Evolutionary conservation across 495 filamentous ascomycete species (phyloP), one percentile per base, ranked within the genome.

Genomic region (Talaromyces trachyspermus): DNA sequence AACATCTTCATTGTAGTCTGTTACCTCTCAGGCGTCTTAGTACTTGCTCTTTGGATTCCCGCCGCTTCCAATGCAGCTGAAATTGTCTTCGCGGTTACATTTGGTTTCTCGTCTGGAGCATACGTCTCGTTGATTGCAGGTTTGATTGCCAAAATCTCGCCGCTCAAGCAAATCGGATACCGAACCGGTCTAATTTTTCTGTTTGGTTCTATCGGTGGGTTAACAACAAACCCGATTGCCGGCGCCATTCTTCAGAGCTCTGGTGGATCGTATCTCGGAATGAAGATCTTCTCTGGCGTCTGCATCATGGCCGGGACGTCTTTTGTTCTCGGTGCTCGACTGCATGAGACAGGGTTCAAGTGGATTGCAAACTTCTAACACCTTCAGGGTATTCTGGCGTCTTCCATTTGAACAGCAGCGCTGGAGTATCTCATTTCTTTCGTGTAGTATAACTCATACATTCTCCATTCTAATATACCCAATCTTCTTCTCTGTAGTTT

Each of bases 201-300:
- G 12, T 53, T 55, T 11, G 49, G 51, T 2, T 52, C 55, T 2
- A 27, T 65, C 12, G 54, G 49, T 17, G 57, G 72, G 0, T 60
- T 88, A 43, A 80, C 75, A 0, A 79, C 78, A 6, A 76, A 68
- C 27, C 85, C 85, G 2, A 85, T 89, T 56, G 82, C 72, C 9
- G 84, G 85, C 3, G 57, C 57, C 0, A 59, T 69, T 15, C 43
- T 63, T 5, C 15, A 29, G n/a, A 19, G 37, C 8, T 19, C 37
- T 7, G 39, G 51, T 14, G 60, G 54, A 10, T 51, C 45, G 3
- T 61, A 51, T 19, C 41, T 26, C 3, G 29, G 48, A 6, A 52
- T 63, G 56, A 59, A 63, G 39, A 40, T 61, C 0, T 65, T 61
- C 20, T 44, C 55, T 14, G 62, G 60, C 1, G 50, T 63, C 1